Percentiles rank a stretch among this genome's conserved stretches.
phyloP scores from a whole-genome alignment of 148 eudicot species.

The Diospyros lotus region DNA sequence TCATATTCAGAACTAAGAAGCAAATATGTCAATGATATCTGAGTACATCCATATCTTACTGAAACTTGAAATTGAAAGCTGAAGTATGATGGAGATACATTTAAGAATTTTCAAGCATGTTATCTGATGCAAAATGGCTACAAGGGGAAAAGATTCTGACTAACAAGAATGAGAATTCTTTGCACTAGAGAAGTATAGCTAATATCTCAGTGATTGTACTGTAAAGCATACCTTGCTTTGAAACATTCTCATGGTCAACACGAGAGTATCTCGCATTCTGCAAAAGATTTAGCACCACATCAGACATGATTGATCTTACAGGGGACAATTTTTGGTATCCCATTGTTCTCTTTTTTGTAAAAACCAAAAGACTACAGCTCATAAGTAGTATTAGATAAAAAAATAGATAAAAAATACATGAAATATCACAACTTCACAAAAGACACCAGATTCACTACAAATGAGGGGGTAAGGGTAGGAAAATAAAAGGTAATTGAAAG shows the following conservation, averaged over 20 bases:
- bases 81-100: background rate
- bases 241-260: slow-evolving; percentile 87
- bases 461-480: no score
- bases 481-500: no score
- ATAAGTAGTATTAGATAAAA: no score
- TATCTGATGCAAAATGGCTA: background rate
- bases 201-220: background rate
- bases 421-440: no score
- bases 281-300: slow-evolving; percentile 17
- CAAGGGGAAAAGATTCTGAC: background rate
- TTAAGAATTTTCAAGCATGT: background rate
- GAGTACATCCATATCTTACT: background rate
- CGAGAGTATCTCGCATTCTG: slow-evolving; percentile 84
- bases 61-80: background rate
- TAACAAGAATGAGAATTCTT: background rate
- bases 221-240: slow-evolving; percentile 67
- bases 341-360: background rate
- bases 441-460: no score
- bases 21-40: background rate
- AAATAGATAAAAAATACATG: no score
- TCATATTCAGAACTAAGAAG: background rate
- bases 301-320: background rate
- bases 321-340: no score
- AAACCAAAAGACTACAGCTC: no score
- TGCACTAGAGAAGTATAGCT: background rate